These are phyloP conservation scores for Plectranthus barbatus DNA, from an alignment of 257 asterid genomes.

Conservation along the genomic window DNA sequence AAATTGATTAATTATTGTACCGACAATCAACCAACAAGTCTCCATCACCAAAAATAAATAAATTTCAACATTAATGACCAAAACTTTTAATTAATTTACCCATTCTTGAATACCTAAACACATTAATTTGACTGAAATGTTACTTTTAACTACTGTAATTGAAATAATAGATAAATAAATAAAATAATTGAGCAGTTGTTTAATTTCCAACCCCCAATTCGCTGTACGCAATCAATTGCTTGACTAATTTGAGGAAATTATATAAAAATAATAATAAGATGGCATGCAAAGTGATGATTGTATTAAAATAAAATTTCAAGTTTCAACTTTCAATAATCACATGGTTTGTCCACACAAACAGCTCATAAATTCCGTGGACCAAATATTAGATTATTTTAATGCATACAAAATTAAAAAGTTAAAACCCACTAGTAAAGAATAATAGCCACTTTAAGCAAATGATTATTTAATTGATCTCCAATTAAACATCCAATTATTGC, in stretches of 20 bases:
- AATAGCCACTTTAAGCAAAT: not conserved
- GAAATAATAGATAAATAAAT: too few species aligned
- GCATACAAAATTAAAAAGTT: not conserved
- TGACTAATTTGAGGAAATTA: not conserved
- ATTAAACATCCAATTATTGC: constrained; percentile 5
- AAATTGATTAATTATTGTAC: not conserved
- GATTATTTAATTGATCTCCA: not conserved
- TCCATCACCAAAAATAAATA: not conserved
- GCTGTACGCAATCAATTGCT: too few species aligned
- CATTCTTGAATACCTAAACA: not conserved
- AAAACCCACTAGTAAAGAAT: constrained; percentile 11
- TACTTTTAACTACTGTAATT: not conserved
- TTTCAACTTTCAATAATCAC: constrained; percentile 6
- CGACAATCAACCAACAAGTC: not conserved
- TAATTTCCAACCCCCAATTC: not conserved
- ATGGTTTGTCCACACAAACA: constrained; percentile 27
- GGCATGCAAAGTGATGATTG: too few species aligned
- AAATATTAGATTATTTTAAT: not conserved
- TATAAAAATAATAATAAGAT: too few species aligned
- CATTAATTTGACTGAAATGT: not conserved
- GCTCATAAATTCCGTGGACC: constrained; percentile 20
- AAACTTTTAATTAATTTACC: not conserved
- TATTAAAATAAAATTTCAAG: not conserved
- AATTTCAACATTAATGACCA: not conserved
- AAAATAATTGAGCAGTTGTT: not conserved